These are phyloP conservation scores for Pleurotus eryngii DNA, from an alignment of 768 basidiomycete genomes.

Conservation along the genomic window DNA sequence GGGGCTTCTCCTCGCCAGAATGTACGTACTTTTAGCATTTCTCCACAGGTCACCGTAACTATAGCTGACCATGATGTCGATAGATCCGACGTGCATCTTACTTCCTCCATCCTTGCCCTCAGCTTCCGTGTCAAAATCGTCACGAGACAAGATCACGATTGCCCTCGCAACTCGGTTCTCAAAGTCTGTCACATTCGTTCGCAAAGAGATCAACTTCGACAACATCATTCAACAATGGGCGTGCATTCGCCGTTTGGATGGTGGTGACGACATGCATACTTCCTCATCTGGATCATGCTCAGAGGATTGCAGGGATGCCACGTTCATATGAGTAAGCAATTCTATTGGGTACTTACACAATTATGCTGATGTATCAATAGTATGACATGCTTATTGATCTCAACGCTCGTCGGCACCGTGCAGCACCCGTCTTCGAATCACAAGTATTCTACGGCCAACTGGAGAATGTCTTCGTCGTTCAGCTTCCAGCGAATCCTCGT, in stretches of 20 bases:
- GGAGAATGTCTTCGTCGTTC: conserved; percentile 23
- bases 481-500: conserved; percentile 11
- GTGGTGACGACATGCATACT: conserved; percentile 27
- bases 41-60: too few species aligned
- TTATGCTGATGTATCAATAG: conserved; percentile 15
- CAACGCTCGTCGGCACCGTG: conserved; percentile 12
- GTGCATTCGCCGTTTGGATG: conserved; percentile 19
- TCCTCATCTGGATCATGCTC: conserved; percentile 7
- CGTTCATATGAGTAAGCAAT: conserved; percentile 28
- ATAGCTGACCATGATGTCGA: neutral
- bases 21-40: too few species aligned
- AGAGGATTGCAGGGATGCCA: conserved; percentile 25
- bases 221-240: conserved; percentile 20
- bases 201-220: neutral
- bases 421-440: conserved; percentile 10
- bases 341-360: neutral
- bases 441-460: conserved; percentile 32
- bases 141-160: conserved; percentile 15
- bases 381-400: conserved; percentile 30
- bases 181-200: neutral
- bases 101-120: conserved; percentile 18
- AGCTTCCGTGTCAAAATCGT: neutral
- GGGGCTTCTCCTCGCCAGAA: too few species aligned
- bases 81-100: conserved; percentile 26
- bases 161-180: conserved; percentile 15